phyloP scores from a whole-genome alignment of 371 early-diverging fungal species.

The Mortierella sp. region DNA sequence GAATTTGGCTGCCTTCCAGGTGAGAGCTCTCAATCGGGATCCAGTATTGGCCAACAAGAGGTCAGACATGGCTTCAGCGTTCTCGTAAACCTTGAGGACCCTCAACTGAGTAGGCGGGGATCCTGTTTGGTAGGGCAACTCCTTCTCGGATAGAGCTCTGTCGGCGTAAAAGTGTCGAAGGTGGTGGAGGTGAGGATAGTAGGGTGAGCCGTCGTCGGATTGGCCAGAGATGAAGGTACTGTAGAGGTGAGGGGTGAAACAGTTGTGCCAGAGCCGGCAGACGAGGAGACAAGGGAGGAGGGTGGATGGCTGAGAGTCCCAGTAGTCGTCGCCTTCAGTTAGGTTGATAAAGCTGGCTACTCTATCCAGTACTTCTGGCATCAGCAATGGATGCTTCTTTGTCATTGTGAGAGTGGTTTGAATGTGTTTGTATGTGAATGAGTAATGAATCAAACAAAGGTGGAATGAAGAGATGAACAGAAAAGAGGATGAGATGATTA shows the following conservation, averaged over 20 bases:
- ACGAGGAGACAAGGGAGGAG: slow-evolving; percentile 26
- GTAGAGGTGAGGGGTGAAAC: slow-evolving; percentile 28
- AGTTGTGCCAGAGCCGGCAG: slow-evolving; percentile 25
- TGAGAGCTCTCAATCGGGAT: background rate
- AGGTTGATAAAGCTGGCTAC: background rate
- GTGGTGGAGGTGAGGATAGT: background rate
- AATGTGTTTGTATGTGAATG: background rate
- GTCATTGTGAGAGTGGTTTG: background rate
- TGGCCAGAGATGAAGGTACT: background rate
- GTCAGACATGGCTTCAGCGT: background rate
- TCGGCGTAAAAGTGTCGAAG: background rate
- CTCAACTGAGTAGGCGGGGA: background rate
- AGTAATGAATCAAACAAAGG: too few species aligned
- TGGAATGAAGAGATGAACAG: too few species aligned
- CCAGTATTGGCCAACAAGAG: background rate
- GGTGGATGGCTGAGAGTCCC: background rate
- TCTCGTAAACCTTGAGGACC: background rate
- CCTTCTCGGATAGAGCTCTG: background rate
- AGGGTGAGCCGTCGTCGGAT: background rate
- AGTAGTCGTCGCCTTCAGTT: background rate
- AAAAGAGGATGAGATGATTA: too few species aligned
- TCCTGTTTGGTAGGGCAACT: background rate
- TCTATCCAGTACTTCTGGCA: slow-evolving; percentile 18
- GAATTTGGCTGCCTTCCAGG: background rate
- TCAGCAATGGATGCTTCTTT: background rate